A percentile compares a stretch with the other conserved stretches of the same genome.
phyloP scores from a whole-genome alignment of 495 filamentous ascomycete genomes.

The Glutinoglossum americanum region DNA sequence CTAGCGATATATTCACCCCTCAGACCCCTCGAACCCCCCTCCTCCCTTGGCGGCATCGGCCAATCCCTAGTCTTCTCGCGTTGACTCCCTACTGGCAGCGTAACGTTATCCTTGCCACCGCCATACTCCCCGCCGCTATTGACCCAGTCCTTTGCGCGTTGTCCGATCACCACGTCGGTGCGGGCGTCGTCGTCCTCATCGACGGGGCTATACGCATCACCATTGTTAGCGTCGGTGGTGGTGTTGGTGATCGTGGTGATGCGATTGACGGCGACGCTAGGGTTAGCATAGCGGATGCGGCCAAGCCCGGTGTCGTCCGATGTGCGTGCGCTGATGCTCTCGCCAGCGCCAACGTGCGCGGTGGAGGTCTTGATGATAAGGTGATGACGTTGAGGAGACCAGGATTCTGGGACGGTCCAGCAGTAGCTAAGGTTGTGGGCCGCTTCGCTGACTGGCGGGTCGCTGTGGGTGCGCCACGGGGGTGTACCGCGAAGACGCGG shows the following conservation, averaged over 20 bases:
- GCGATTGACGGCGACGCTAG: background rate
- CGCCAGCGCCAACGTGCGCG: background rate
- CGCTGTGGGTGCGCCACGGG: conserved; percentile 27
- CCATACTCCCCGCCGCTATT: background rate
- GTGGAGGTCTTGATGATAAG: background rate
- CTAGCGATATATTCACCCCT: no score
- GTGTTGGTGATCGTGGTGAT: background rate
- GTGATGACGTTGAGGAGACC: conserved; percentile 12
- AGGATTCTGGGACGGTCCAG: conserved; percentile 30
- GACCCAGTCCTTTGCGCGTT: background rate
- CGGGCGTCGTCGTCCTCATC: background rate
- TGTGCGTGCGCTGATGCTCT: background rate
- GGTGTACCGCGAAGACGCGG: conserved; percentile 33
- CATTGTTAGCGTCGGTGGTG: background rate
- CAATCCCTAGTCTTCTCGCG: conserved; percentile 3
- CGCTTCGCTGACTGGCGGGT: conserved; percentile 21
- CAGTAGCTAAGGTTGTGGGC: conserved; percentile 36
- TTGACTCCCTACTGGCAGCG: background rate
- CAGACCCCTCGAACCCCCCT: background rate
- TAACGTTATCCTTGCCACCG: background rate
- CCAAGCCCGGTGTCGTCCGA: background rate
- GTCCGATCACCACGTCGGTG: background rate
- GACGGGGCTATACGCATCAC: background rate
- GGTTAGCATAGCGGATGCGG: background rate
- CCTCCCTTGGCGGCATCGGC: background rate